phyloP scores from a whole-genome alignment of 176 grass and related monocot species.

The Rhynchospora pubera region DNA sequence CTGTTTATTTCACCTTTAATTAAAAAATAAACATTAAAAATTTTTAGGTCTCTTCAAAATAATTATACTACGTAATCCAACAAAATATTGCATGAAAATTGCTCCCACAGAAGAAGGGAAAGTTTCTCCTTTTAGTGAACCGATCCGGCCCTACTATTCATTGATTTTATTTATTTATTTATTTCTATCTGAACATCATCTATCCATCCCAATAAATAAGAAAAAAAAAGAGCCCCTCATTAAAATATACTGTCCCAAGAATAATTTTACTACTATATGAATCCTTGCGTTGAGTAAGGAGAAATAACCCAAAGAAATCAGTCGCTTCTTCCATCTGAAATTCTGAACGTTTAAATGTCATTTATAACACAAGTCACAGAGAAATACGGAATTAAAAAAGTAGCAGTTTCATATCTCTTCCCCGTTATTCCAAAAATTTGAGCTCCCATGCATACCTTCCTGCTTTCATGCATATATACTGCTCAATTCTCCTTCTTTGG shows the following conservation, averaged over 20 bases:
- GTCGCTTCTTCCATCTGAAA: neutral
- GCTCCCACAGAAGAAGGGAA: neutral
- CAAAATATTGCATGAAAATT: neutral
- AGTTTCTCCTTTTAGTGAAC: too few species aligned
- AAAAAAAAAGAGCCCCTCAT: too few species aligned
- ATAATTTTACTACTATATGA: neutral
- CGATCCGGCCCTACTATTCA: too few species aligned
- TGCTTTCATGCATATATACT: constrained; percentile 1
- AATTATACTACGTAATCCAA: neutral
- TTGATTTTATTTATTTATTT: too few species aligned
- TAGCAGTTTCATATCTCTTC: neutral
- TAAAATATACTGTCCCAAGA: too few species aligned
- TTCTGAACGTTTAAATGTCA: neutral
- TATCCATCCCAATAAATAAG: too few species aligned
- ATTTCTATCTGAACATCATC: too few species aligned
- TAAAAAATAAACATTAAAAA: neutral
- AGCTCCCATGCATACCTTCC: neutral
- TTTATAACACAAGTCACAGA: neutral
- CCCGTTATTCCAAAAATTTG: neutral
- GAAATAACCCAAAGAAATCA: neutral
- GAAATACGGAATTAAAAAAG: neutral
- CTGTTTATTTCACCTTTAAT: neutral
- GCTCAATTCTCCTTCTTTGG: neutral
- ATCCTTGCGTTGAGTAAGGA: neutral
- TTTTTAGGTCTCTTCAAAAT: neutral